A percentile compares a stretch with the other conserved stretches of the same genome.
Evolutionary conservation across 306 rosid genomes (phyloP).

Genomic region (Vicia faba): DNA sequence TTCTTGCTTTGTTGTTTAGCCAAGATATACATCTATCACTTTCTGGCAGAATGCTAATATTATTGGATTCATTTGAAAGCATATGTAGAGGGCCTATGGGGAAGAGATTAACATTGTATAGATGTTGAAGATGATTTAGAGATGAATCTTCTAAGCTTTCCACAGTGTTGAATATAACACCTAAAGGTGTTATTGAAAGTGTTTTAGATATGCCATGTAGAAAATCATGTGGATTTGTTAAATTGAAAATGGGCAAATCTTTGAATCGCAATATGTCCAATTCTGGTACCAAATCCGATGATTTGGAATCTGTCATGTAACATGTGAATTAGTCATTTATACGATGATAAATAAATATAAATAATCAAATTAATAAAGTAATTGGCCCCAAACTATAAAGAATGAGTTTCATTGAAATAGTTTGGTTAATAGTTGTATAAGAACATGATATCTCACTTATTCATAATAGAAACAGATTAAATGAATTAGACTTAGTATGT

Average conservation of each 20-base stretch:
- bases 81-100: slow-evolving; percentile 56
- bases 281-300: slow-evolving; percentile 40
- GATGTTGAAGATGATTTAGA: slow-evolving; percentile 32
- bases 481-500: too few species aligned
- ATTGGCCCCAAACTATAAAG: too few species aligned
- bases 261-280: slow-evolving; percentile 50
- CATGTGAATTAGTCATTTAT: neutral
- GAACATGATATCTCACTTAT: too few species aligned
- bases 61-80: slow-evolving; percentile 28
- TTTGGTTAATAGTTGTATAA: too few species aligned
- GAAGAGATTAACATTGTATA: slow-evolving; percentile 35
- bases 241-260: slow-evolving; percentile 50
- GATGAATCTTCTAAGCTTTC: slow-evolving; percentile 40
- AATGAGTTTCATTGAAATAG: too few species aligned
- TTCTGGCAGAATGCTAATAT: slow-evolving; percentile 19
- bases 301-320: slow-evolving; percentile 37
- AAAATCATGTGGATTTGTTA: neutral
- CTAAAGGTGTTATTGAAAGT: slow-evolving; percentile 34
- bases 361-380: too few species aligned
- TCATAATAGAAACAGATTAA: too few species aligned
- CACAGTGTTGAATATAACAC: slow-evolving; percentile 52
- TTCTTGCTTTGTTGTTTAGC: slow-evolving; percentile 39
- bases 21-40: slow-evolving; percentile 44
- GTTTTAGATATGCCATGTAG: neutral
- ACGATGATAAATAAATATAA: too few species aligned